Percentiles rank a stretch among this genome's conserved stretches.
Conservation (phyloP, 176 grass and related monocot species). For the Saccharum officinarum region DNA sequence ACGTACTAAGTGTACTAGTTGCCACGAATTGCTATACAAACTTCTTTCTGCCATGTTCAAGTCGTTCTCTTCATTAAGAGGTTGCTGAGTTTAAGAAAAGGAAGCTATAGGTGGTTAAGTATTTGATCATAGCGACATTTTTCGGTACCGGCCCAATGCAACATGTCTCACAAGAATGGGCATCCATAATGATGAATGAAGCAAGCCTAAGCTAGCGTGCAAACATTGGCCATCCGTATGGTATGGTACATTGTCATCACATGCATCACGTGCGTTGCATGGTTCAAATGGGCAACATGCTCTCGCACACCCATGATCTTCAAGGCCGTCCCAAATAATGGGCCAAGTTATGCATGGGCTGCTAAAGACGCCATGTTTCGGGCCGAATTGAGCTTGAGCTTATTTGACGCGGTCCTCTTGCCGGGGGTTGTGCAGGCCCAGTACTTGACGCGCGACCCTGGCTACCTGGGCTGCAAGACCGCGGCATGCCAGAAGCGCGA, state of each 20-base stretch:
- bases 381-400: not conserved
- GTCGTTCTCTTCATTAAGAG: not conserved
- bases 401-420: no score
- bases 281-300: not conserved
- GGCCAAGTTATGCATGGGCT: not conserved
- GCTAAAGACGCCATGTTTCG: no score
- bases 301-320: not conserved
- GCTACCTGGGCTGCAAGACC: slow-evolving; percentile 59
- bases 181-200: slow-evolving; percentile 13
- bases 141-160: not conserved
- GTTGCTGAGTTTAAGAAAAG: slow-evolving; percentile 23
- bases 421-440: slow-evolving; percentile 54
- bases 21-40: not conserved
- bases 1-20: no score
- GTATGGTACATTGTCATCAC: not conserved
- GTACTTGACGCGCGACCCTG: slow-evolving; percentile 40
- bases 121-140: no score
- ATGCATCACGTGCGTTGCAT: slow-evolving; percentile 11
- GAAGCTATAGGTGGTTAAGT: not conserved
- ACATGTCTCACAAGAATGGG: slow-evolving; percentile 18
- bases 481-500: slow-evolving; percentile 38
- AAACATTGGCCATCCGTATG: not conserved
- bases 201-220: slow-evolving; percentile 23
- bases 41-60: not conserved
- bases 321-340: not conserved